These are phyloP conservation scores for Auricularia auricula-judae DNA, from an alignment of 768 basidiomycete genomes.

Conservation along the genomic window DNA sequence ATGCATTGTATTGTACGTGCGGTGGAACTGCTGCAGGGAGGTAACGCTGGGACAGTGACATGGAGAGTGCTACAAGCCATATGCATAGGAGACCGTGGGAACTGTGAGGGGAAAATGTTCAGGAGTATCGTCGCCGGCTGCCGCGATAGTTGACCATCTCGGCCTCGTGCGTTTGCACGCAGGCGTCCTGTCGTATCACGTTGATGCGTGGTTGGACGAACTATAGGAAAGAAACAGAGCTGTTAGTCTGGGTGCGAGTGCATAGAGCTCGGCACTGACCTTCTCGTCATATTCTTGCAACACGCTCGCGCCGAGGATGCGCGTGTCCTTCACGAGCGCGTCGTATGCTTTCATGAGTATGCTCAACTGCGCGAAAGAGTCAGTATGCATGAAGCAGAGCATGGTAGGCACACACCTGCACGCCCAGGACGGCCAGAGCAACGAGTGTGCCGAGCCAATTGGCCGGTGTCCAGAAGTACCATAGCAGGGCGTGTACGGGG, in stretches of 20 bases:
- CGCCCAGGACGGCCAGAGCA: constrained; percentile 56
- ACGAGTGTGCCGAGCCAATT: constrained; percentile 67
- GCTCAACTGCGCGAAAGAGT: constrained; percentile 29
- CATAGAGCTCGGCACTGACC: constrained; percentile 30
- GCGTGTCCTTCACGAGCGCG: constrained; percentile 59
- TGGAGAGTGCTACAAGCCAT: no score
- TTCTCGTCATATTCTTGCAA: constrained; percentile 76
- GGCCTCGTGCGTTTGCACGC: constrained; percentile 77
- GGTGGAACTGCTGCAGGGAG: no score
- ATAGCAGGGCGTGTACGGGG: constrained; percentile 61
- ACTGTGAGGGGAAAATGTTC: no score
- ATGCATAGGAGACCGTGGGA: no score
- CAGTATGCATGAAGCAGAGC: neutral
- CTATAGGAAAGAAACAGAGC: constrained; percentile 25
- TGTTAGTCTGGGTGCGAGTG: neutral
- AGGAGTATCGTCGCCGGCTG: no score
- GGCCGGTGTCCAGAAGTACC: constrained; percentile 56
- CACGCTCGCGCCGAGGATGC: constrained; percentile 66
- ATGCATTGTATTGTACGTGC: no score
- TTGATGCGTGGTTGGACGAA: constrained; percentile 78
- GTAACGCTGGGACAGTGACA: no score
- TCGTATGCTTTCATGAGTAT: constrained; percentile 45
- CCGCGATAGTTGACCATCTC: constrained; percentile 45
- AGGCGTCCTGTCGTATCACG: constrained; percentile 63
- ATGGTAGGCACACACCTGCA: constrained; percentile 38